Conservation (phyloP, 2,329 filamentous ascomycete genomes). For the Trichocomaceae sp. region DNA sequence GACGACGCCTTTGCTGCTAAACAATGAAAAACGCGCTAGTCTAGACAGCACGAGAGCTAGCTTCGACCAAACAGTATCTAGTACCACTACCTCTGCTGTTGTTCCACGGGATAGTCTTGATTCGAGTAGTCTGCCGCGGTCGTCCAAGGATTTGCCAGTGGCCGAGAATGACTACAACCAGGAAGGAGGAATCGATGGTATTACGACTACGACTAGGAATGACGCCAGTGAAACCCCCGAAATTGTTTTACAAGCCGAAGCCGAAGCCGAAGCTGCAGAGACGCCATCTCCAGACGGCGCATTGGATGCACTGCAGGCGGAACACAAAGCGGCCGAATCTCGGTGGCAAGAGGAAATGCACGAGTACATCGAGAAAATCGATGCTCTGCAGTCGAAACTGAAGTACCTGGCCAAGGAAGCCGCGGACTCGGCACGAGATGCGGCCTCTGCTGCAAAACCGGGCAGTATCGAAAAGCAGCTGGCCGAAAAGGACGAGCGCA, state of each 20-base stretch:
- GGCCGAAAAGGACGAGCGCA: constrained; percentile 83
- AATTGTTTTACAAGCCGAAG: background rate
- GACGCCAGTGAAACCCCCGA: background rate
- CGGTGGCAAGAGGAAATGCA: constrained; percentile 76
- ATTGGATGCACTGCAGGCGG: constrained; percentile 44
- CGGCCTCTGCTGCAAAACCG: constrained; percentile 54
- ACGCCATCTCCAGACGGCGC: background rate
- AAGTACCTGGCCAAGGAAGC: constrained; percentile 79
- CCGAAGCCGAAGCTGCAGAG: background rate
- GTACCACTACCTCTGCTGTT: constrained; percentile 9
- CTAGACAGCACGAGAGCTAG: constrained; percentile 25
- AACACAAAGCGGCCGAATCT: constrained; percentile 46
- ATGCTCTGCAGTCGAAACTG: constrained; percentile 84
- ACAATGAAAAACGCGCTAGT: constrained; percentile 36
- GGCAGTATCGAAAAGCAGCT: constrained; percentile 70
- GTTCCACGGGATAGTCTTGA: constrained; percentile 29
- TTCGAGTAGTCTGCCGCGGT: constrained; percentile 18
- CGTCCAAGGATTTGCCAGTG: constrained; percentile 22
- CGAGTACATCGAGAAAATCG: constrained; percentile 78
- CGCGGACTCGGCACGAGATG: constrained; percentile 65
- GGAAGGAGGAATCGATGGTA: background rate
- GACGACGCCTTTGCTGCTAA: constrained; percentile 45
- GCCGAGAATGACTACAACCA: background rate
- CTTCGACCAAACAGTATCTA: constrained; percentile 18
- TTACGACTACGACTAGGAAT: background rate